These are phyloP conservation scores for Tetradesmus lagerheimii DNA, from an alignment of 139 green algal species.

Conservation along the genomic window DNA sequence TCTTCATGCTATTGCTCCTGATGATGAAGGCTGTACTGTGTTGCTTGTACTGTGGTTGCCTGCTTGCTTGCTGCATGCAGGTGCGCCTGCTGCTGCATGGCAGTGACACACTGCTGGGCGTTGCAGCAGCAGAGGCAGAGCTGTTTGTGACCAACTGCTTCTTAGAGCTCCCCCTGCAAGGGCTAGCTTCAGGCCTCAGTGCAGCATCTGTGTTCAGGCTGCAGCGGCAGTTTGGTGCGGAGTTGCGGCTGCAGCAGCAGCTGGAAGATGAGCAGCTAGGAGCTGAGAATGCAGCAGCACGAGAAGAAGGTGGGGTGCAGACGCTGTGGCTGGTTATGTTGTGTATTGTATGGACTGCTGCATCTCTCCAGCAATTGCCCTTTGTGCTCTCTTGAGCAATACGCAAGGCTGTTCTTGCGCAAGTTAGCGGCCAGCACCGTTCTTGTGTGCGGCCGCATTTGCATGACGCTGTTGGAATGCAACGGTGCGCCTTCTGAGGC, in stretches of 20 bases:
- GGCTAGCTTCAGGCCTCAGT: no score
- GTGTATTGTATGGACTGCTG: background rate
- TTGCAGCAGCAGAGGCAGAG: conserved; percentile 82
- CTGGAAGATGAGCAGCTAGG: conserved; percentile 60
- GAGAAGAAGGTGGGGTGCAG: background rate
- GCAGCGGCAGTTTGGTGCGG: background rate
- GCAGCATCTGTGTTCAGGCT: background rate
- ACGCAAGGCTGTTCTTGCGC: no score
- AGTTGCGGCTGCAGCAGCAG: conserved; percentile 55
- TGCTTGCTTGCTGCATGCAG: conserved; percentile 48
- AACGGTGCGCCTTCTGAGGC: no score
- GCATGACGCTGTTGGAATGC: no score
- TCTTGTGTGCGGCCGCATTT: no score
- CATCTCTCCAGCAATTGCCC: no score
- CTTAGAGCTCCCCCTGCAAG: background rate
- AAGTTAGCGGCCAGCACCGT: no score
- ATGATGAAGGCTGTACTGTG: no score
- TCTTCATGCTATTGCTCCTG: no score
- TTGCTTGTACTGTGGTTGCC: no score
- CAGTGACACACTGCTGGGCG: conserved; percentile 89
- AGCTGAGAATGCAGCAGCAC: background rate
- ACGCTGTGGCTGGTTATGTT: background rate
- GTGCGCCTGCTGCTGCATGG: conserved; percentile 80
- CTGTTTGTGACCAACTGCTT: conserved; percentile 82
- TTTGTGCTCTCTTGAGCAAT: no score